Evolutionary conservation across 371 early-diverging fungal genomes (phyloP).

Genomic region (Rhizomucor pusillus): DNA sequence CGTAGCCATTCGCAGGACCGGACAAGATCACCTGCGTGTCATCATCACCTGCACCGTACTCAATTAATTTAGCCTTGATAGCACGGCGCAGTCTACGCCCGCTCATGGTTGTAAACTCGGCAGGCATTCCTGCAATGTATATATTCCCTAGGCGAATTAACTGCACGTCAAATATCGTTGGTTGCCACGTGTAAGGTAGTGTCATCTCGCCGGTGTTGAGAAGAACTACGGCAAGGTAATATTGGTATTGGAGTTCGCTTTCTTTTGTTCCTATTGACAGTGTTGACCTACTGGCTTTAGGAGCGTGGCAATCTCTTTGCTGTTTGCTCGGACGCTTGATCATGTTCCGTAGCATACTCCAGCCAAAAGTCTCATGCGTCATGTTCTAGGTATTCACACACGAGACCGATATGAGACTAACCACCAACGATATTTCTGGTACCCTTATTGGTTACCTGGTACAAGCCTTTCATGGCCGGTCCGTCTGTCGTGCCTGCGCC

Average conservation of each 20-base stretch:
- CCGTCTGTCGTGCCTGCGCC: constrained; percentile 72
- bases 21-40: constrained; percentile 53
- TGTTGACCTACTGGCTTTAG: constrained; percentile 44
- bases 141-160: constrained; percentile 54
- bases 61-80: constrained; percentile 36
- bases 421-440: neutral
- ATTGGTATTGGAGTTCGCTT: neutral
- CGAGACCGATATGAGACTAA: neutral
- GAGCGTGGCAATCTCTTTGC: constrained; percentile 54
- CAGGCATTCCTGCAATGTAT: constrained; percentile 57
- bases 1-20: constrained; percentile 55
- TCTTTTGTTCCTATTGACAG: neutral
- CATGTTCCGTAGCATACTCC: constrained; percentile 46
- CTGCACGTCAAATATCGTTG: constrained; percentile 53
- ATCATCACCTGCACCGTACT: constrained; percentile 28
- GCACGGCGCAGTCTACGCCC: constrained; percentile 54
- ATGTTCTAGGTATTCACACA: constrained; percentile 27
- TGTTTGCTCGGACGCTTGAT: constrained; percentile 36
- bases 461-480: constrained; percentile 40
- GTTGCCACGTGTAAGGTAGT: constrained; percentile 56
- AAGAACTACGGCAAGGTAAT: constrained; percentile 23
- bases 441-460: constrained; percentile 26
- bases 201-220: constrained; percentile 60
- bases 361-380: constrained; percentile 42
- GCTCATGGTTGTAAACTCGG: constrained; percentile 69